Conservation (phyloP, 208 protist species). For the Trypanosoma rangeli region DNA sequence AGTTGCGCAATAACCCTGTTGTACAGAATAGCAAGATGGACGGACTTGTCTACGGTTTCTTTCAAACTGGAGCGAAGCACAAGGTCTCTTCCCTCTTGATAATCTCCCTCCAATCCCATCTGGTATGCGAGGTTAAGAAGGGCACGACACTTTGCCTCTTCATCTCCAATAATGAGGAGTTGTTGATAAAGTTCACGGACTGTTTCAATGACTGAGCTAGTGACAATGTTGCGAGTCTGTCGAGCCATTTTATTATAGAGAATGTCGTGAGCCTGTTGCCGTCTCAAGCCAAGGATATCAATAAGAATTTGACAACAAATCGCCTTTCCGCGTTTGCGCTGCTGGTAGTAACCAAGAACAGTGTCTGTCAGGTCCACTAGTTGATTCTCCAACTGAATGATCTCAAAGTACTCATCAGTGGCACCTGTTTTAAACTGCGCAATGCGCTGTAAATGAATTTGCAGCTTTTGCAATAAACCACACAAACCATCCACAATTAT, state of each 20-base stretch:
- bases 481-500: constrained; percentile 53
- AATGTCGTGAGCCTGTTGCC: constrained; percentile 68
- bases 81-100: constrained; percentile 71
- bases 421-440: constrained; percentile 47
- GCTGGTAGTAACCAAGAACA: constrained; percentile 63
- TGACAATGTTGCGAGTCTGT: constrained; percentile 38
- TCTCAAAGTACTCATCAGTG: constrained; percentile 49
- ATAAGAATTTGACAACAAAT: constrained; percentile 64
- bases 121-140: constrained; percentile 78
- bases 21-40: constrained; percentile 60
- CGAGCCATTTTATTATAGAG: constrained; percentile 43
- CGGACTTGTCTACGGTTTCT: constrained; percentile 34
- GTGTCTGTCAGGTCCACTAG: constrained; percentile 62
- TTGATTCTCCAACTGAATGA: constrained; percentile 66
- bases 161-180: constrained; percentile 35
- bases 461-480: constrained; percentile 46
- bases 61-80: constrained; percentile 62
- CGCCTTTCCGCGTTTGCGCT: constrained; percentile 31
- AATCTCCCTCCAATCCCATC: constrained; percentile 67
- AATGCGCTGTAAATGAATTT: constrained; percentile 51
- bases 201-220: constrained; percentile 55
- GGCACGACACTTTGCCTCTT: constrained; percentile 34
- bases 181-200: constrained; percentile 54
- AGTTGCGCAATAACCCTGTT: constrained; percentile 84
- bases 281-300: constrained; percentile 61